A percentile compares a stretch with the other conserved stretches of the same genome.
Evolutionary conservation across 73 alveolate species (phyloP).

Genomic region (Breviolum minutum): DNA sequence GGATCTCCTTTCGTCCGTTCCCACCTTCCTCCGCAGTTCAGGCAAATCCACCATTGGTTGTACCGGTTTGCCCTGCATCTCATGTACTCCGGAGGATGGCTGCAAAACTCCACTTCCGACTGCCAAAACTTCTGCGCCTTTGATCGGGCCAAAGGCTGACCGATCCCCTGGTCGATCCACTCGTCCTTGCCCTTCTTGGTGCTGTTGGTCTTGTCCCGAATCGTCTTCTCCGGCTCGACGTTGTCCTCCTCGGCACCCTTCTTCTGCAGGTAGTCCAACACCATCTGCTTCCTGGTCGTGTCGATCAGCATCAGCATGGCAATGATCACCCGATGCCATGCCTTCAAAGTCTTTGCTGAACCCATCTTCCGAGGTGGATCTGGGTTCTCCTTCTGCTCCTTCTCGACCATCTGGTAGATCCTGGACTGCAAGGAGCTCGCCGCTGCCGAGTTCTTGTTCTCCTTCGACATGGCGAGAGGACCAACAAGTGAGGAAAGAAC

Average conservation of each 20-base stretch:
- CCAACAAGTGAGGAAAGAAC: neutral
- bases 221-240: neutral
- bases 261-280: slow-evolving; percentile 45
- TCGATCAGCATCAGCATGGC: neutral
- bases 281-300: slow-evolving; percentile 17
- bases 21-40: slow-evolving; percentile 9
- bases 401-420: neutral
- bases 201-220: neutral
- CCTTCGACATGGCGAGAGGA: neutral
- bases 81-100: neutral
- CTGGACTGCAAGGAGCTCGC: neutral
- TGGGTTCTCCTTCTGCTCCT: neutral
- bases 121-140: neutral
- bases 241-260: neutral
- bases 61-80: neutral
- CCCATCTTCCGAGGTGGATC: neutral
- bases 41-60: slow-evolving; percentile 14
- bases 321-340: neutral
- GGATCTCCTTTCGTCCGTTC: neutral
- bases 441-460: neutral
- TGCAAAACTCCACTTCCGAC: neutral
- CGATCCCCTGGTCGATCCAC: neutral
- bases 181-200: neutral
- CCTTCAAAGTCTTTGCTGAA: neutral
- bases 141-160: neutral